Evolutionary conservation across 345 rosid species (phyloP).

Genomic region (Jatropha curcas): DNA sequence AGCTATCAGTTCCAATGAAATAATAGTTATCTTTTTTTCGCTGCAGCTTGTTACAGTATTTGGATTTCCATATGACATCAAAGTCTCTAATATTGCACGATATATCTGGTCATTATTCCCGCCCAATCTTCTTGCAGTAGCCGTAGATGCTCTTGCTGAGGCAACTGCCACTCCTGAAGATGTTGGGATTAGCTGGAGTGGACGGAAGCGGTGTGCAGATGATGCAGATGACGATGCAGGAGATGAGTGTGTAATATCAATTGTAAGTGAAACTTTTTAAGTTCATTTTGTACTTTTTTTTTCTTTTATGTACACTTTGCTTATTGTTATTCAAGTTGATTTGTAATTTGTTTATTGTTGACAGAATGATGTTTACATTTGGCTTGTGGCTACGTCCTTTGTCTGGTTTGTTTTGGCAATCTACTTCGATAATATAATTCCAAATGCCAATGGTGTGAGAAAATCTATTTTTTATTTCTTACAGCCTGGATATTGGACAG

Average conservation of each 20-base stretch:
- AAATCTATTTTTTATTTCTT: constrained; percentile 74
- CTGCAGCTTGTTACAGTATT: constrained; percentile 56
- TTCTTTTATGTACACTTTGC: not conserved
- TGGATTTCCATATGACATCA: constrained; percentile 63
- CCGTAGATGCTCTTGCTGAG: constrained; percentile 50
- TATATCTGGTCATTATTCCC: constrained; percentile 80
- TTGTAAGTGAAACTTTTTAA: constrained; percentile 46
- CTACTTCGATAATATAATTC: constrained; percentile 81
- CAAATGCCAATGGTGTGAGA: constrained; percentile 79
- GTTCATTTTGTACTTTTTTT: not conserved
- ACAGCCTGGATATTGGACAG: constrained; percentile 82
- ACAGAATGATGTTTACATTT: constrained; percentile 76
- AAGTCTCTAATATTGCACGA: constrained; percentile 29
- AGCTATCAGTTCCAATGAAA: constrained; percentile 11
- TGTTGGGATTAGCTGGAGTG: constrained; percentile 81
- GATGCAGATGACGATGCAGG: constrained; percentile 31
- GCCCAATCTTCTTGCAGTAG: constrained; percentile 81
- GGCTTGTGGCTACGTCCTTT: constrained; percentile 63
- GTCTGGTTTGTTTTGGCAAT: constrained; percentile 75
- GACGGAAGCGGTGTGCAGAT: constrained; percentile 56
- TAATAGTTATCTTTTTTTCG: constrained; percentile 17
- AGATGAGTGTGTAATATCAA: constrained; percentile 60
- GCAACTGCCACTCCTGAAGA: constrained; percentile 73
- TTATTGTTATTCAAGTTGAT: not conserved
- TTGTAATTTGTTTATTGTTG: constrained; percentile 20